These are phyloP conservation scores for Dianthus caryophyllus DNA, from an alignment of 148 eudicot genomes.

Conservation along the genomic window DNA sequence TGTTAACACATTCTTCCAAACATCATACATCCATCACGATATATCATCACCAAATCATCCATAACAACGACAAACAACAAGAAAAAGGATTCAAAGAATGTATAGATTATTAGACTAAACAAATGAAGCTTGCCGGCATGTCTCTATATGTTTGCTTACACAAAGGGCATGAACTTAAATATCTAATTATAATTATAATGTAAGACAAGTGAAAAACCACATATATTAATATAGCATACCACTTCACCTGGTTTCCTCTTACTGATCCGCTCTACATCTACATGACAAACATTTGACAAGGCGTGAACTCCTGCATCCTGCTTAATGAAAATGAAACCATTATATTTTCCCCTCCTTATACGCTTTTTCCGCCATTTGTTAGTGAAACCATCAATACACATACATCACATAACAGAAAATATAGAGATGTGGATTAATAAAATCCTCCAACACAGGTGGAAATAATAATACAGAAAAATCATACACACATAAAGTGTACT, in stretches of 20 bases:
- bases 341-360: neutral
- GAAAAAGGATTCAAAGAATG: neutral
- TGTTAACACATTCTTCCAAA: too few species aligned
- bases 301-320: slow-evolving; percentile 99
- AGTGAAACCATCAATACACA: neutral
- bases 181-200: neutral
- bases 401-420: neutral
- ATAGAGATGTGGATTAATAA: too few species aligned
- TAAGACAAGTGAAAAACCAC: slow-evolving; percentile 1
- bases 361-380: neutral
- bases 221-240: slow-evolving; percentile 36
- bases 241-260: slow-evolving; percentile 96
- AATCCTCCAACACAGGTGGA: neutral
- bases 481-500: neutral
- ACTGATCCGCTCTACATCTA: slow-evolving; percentile 88
- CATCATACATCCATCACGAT: neutral
- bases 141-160: too few species aligned
- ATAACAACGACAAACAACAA: neutral
- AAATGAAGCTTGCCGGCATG: too few species aligned
- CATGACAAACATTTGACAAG: slow-evolving; percentile 93
- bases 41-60: too few species aligned
- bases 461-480: neutral
- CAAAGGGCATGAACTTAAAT: neutral
- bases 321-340: slow-evolving; percentile 9
- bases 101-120: too few species aligned